Evolutionary conservation across 192 early-diverging fungal species (phyloP), one percentile per base, ranked within the genome.

Genomic region (Gamsiella multidivaricata): DNA sequence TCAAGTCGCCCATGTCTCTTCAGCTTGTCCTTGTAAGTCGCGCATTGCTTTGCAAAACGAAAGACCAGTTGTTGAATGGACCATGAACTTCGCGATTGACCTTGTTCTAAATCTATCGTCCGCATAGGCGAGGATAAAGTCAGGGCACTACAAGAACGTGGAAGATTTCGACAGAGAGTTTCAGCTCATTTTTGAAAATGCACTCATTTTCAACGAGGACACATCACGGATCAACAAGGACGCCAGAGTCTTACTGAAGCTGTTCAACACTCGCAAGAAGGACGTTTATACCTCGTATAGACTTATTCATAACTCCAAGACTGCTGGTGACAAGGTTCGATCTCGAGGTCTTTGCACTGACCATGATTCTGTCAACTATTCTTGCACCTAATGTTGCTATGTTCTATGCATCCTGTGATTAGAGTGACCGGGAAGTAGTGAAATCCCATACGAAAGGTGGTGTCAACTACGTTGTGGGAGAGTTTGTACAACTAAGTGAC

Each of bases 121-220:
- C 50, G 65, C 74, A 29, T 68, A 92, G 86, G 68, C 82, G 12
- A 85, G 87, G 54, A 89, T 94, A 54, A 83, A 87, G 34, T 72
- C 70, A 20, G 79, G 84, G 34, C 85, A 86, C 34, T 96, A 96
- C 70, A 81, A 85, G 60, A 87, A 84, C 22, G 76, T 95, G 39
- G 83, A 88, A 3, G 87, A 91, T 32, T 94, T 96, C 62, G 87
- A 89, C 80, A 79, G 81, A 17, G 97, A 98, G 74, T 87, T 96
- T 60, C 79, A 87, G 33, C 83, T 89, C 45, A 87, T 97, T 62
- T 95, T 97, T 78, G 86, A 92, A 62, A 98, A 98, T 61, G 95
- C 95, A 4, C 93, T 91, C 71, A 89, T 87, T 39, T 98, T 93
- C 71, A 97, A 97, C 82, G 91, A 91, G 71, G 85, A 90, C 39